Base-by-base conservation (phyloP, 2,329 filamentous ascomycete species). In the Aspergillus sp. region DNA sequence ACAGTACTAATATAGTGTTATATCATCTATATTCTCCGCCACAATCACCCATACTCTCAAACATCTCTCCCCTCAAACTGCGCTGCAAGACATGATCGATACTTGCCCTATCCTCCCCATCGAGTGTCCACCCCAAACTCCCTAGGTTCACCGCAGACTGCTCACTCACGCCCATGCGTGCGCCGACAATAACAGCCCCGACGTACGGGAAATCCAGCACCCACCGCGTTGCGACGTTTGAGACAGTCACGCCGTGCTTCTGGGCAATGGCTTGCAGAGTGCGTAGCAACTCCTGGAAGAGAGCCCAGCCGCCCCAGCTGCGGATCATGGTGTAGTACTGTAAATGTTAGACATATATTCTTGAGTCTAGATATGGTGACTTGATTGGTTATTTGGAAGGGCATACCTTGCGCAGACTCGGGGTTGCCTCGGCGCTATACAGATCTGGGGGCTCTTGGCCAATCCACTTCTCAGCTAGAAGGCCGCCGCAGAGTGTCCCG, bases 321-420 rank as follows among this genome's bases (percentile, higher is more conserved):
- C n/a, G 30, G 15, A 54, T 54, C n/a, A 22, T 39, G 42, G 51
- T 42, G 41, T 54, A 40, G 44, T 47, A 54, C 19, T 46, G 24
- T 3, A 8, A n/a, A 17, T 13, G 19, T 45, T 45, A 46, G 42
- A 9, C 9, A 24, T 19, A 3, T 46, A 19, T 27, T 13, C 2
- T 4, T 12, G 22, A 7, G 0, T 1, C 6, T 7, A 24, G 6
- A 24, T 4, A 24, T 11, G 27, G 8, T 2, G 3, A 8, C 8
- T 3, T 8, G 2, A 11, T 4, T 9, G 27, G 7, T 30, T 13
- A 5, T 11, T 6, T 5, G 22, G 1, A 22, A 9, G 9, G 11
- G 22, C 11, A 13, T 27, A 46, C 42, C 42, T 30, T 45, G 15
- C 51, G 40, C 30, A 24, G 51, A 39, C 51, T 54, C 13, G 42